Evolutionary conservation across 1,284 basidiomycete genomes (phyloP).

Genomic region (Fistulinella staudtii): DNA sequence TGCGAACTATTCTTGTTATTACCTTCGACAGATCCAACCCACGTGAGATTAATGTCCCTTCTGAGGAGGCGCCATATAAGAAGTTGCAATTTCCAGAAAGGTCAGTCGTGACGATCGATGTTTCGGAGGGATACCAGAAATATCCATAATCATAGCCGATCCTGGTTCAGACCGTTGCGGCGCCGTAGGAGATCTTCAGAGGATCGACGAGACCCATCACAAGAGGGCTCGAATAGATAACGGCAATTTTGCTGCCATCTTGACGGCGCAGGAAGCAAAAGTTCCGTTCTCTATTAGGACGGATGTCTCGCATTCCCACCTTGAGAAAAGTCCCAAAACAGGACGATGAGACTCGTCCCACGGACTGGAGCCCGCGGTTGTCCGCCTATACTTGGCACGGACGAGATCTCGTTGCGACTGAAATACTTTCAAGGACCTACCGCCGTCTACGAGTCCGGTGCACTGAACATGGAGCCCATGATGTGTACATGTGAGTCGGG

Average conservation of each 20-base stretch:
- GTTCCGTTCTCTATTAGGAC: slow-evolving; percentile 7
- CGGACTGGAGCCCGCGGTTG: slow-evolving; percentile 2
- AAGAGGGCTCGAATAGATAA: not conserved
- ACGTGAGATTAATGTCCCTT: not conserved
- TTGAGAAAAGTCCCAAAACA: slow-evolving; percentile 2
- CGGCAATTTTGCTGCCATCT: not conserved
- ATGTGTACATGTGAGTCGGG: not conserved
- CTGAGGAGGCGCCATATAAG: not conserved
- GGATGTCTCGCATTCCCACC: slow-evolving; percentile 3
- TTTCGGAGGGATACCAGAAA: not conserved
- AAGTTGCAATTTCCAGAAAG: not conserved
- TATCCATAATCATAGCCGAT: not conserved
- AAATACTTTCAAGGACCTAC: slow-evolving; percentile 2
- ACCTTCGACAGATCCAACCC: too few species aligned
- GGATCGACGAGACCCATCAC: slow-evolving; percentile 10
- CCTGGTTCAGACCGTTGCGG: slow-evolving; percentile 5
- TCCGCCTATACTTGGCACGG: not conserved
- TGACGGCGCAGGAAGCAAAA: slow-evolving; percentile 1
- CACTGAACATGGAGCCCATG: not conserved
- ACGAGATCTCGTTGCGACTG: too few species aligned
- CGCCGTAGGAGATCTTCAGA: slow-evolving; percentile 3
- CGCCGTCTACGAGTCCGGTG: not conserved
- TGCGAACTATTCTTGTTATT: too few species aligned
- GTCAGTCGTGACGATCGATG: slow-evolving; percentile 6
- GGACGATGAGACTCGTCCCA: slow-evolving; percentile 2